phyloP scores from a whole-genome alignment of 495 filamentous ascomycete genomes.

The Penicillium roqueforti region DNA sequence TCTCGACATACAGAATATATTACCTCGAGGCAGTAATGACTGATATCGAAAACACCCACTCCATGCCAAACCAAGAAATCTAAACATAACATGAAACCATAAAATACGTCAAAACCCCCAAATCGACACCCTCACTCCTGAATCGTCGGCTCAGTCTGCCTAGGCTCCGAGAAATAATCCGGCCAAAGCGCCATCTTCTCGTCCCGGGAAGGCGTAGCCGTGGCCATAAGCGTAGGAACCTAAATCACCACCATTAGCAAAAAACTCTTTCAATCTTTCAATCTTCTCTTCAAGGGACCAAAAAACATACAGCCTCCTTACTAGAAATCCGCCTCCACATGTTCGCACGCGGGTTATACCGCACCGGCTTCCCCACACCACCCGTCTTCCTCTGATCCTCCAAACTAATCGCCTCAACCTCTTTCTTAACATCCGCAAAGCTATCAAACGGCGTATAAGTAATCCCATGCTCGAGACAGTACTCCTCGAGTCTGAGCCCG shows the following conservation, averaged over 20 bases:
- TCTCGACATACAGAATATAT: not conserved
- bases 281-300: too few species aligned
- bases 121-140: slow-evolving; percentile 11
- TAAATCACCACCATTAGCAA: slow-evolving; percentile 10
- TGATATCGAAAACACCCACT: slow-evolving; percentile 1
- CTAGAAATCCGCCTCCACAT: slow-evolving; percentile 64
- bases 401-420: slow-evolving; percentile 55
- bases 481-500: slow-evolving; percentile 65
- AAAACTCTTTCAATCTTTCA: too few species aligned
- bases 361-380: slow-evolving; percentile 56
- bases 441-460: slow-evolving; percentile 62
- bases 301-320: slow-evolving; percentile 44
- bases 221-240: slow-evolving; percentile 53
- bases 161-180: slow-evolving; percentile 50
- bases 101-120: not conserved
- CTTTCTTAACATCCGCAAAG: slow-evolving; percentile 63
- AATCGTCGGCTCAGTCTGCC: slow-evolving; percentile 24
- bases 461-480: slow-evolving; percentile 63
- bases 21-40: not conserved
- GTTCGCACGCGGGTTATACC: slow-evolving; percentile 69
- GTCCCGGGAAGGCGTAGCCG: slow-evolving; percentile 50
- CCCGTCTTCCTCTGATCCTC: slow-evolving; percentile 63
- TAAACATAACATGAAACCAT: not conserved
- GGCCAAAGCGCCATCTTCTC: slow-evolving; percentile 69
- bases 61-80: slow-evolving; percentile 1